Percentiles rank a stretch among this genome's conserved stretches.
phyloP scores from a whole-genome alignment of 1,139 yeast genomes.

The Debaryomyces coudertii region DNA sequence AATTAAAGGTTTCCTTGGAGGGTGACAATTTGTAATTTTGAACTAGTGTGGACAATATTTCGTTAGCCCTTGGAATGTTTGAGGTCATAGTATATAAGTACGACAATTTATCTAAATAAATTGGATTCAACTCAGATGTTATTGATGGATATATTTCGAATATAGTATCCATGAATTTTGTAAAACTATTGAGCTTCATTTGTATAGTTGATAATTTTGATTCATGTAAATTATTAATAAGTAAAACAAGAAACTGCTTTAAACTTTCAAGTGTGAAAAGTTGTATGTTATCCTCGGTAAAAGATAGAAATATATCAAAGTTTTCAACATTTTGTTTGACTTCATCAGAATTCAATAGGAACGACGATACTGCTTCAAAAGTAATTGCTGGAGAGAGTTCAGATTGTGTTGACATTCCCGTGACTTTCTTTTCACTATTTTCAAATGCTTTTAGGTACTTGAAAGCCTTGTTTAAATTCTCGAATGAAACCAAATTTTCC shows the following conservation, averaged over 20 bases:
- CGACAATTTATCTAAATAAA: conserved; percentile 32
- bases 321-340: conserved; percentile 13
- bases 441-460: conserved; percentile 21
- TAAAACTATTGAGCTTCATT: conserved; percentile 15
- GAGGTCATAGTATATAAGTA: conserved; percentile 25
- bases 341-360: conserved; percentile 19
- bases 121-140: conserved; percentile 23
- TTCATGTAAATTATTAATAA: conserved; percentile 18
- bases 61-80: conserved; percentile 23
- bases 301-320: conserved; percentile 20
- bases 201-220: conserved; percentile 15
- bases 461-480: not conserved
- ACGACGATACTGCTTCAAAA: conserved; percentile 27
- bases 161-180: conserved; percentile 15
- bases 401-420: conserved; percentile 20
- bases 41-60: conserved; percentile 24
- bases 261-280: conserved; percentile 25
- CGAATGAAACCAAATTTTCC: not conserved
- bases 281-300: conserved; percentile 20
- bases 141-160: conserved; percentile 18
- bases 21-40: conserved; percentile 27
- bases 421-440: conserved; percentile 20
- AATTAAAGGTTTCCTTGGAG: conserved; percentile 27
- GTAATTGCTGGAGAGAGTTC: conserved; percentile 19
- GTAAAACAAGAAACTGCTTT: conserved; percentile 19